Evolutionary conservation across 2,329 filamentous ascomycete species (phyloP).

Genomic region (Chrysoporthe cubensis): DNA sequence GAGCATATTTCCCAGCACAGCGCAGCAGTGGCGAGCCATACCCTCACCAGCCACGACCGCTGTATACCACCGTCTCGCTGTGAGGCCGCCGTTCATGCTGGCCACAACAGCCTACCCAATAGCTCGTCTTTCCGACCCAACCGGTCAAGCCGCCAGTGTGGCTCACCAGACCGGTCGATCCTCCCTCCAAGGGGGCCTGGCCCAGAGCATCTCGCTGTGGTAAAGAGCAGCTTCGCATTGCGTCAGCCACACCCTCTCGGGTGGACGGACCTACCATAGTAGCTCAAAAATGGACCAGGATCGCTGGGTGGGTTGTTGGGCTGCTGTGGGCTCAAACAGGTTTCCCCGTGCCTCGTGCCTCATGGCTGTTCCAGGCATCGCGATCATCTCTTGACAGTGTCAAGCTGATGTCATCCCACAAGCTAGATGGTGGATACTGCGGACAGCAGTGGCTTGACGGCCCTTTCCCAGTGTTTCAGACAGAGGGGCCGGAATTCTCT

Average conservation of each 20-base stretch:
- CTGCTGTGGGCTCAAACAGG: conserved; percentile 23
- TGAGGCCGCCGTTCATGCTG: too few relatives aligned
- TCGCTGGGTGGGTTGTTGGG: conserved; percentile 5
- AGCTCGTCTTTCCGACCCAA: not conserved
- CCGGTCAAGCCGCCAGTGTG: not conserved
- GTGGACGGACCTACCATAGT: too few relatives aligned
- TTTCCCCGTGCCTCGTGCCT: conserved; percentile 10
- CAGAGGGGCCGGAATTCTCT: not conserved
- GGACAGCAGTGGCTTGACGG: conserved; percentile 23
- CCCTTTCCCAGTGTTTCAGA: conserved; percentile 1
- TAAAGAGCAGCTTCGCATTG: not conserved
- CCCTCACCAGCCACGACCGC: too few relatives aligned
- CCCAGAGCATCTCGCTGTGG: too few relatives aligned
- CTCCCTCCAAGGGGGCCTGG: too few relatives aligned
- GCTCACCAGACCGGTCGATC: too few relatives aligned
- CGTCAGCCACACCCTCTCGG: conserved; percentile 18
- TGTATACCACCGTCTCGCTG: too few relatives aligned
- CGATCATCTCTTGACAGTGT: conserved; percentile 1
- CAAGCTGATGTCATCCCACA: conserved; percentile 23
- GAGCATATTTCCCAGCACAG: too few relatives aligned
- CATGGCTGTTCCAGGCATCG: conserved; percentile 16
- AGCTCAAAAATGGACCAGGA: too few relatives aligned
- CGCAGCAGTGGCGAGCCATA: too few relatives aligned
- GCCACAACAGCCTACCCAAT: too few relatives aligned
- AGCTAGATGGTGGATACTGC: conserved; percentile 6